Percentiles rank a stretch among this genome's conserved stretches.
Evolutionary conservation across 225 moss, liverwort and hornwort genomes (phyloP).

Genomic region (Anthoceros angustus): DNA sequence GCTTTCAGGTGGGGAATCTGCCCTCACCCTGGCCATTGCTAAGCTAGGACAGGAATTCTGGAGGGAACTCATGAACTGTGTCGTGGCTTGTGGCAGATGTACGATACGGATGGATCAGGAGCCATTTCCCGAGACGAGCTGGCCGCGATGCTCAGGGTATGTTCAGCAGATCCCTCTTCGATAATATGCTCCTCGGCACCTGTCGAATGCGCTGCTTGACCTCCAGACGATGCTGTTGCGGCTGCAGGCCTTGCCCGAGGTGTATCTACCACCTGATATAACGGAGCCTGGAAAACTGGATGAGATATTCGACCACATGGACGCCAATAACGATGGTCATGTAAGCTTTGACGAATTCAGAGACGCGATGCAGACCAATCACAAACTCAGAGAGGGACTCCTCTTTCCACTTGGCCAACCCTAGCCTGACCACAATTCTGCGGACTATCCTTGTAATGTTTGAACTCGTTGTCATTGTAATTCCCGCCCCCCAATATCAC

Average conservation of each 20-base stretch:
- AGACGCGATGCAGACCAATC: slow-evolving; percentile 30
- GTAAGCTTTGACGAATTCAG: slow-evolving; percentile 67
- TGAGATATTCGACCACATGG: slow-evolving; percentile 59
- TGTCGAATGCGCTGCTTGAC: not conserved
- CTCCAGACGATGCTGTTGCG: not conserved
- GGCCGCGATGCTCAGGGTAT: slow-evolving; percentile 61
- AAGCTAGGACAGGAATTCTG: not conserved
- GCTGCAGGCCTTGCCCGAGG: slow-evolving; percentile 56
- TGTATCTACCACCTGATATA: slow-evolving; percentile 50
- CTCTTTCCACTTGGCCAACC: not conserved
- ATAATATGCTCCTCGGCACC: not conserved
- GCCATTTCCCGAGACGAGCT: slow-evolving; percentile 68
- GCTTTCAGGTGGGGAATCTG: slow-evolving; percentile 46
- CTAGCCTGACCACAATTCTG: not conserved
- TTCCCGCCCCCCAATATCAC: not conserved
- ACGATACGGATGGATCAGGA: slow-evolving; percentile 75
- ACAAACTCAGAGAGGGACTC: not conserved
- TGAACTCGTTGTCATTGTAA: not conserved
- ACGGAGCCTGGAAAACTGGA: slow-evolving; percentile 40
- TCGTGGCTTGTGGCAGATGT: slow-evolving; percentile 30
- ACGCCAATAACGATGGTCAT: slow-evolving; percentile 56
- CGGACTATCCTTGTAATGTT: not conserved
- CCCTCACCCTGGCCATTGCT: not conserved
- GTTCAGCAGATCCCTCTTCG: slow-evolving; percentile 3
- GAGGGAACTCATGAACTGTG: not conserved